Evolutionary conservation across 78 protist genomes (phyloP).

Genomic region (Dictyostelium discoideum): dicty_2.7 NC_007089.4:3111001-3111500

Average conservation of each 20-base stretch:
- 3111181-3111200: conserved; percentile 25
- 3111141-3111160: conserved; percentile 49
- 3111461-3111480: background rate
- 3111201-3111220: conserved; percentile 59
- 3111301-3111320: conserved; percentile 64
- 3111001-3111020: conserved; percentile 52
- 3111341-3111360: conserved; percentile 16
- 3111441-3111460: background rate
- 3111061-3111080: conserved; percentile 67
- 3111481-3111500: background rate
- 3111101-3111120: conserved; percentile 49
- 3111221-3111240: conserved; percentile 35
- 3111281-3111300: conserved; percentile 46
- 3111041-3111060: background rate
- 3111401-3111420: conserved; percentile 33
- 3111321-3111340: conserved; percentile 29
- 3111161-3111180: conserved; percentile 43
- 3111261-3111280: conserved; percentile 49
- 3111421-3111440: background rate
- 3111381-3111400: conserved; percentile 62
- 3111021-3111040: conserved; percentile 25
- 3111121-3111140: conserved; percentile 50
- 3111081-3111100: conserved; percentile 29
- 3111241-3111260: conserved; percentile 38
- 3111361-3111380: conserved; percentile 47